Evolutionary conservation across 225 moss, liverwort and hornwort genomes (phyloP).

Genomic region (Climacium dendroides): DNA sequence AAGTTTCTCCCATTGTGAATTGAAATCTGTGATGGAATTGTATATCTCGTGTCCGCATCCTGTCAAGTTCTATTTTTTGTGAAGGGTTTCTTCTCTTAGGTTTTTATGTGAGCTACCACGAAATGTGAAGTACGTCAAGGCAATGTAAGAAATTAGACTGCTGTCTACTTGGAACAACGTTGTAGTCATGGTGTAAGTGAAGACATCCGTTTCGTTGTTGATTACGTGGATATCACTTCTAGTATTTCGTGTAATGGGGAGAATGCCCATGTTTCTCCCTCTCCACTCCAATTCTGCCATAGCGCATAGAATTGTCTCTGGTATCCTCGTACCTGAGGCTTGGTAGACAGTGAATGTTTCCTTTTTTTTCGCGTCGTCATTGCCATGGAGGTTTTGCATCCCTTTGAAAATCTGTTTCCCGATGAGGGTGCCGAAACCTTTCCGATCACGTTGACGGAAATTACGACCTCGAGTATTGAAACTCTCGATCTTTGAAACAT

Average conservation of each 20-base stretch:
- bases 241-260: not conserved
- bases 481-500: not conserved
- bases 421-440: not conserved
- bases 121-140: not conserved
- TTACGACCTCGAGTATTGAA: not conserved
- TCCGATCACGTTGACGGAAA: not conserved
- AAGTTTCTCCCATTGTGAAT: not conserved
- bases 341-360: not conserved
- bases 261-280: too few species aligned
- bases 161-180: too few species aligned
- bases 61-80: not conserved
- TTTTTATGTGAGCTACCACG: too few species aligned
- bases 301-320: too few species aligned
- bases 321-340: not conserved
- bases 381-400: not conserved
- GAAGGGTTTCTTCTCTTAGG: not conserved
- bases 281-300: not conserved
- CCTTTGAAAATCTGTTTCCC: too few species aligned
- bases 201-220: not conserved
- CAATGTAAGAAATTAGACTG: too few species aligned
- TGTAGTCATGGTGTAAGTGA: too few species aligned
- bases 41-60: not conserved
- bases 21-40: not conserved
- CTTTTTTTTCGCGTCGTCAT: not conserved
- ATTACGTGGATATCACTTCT: too few species aligned